These are phyloP conservation scores for Phytophthora foliorum DNA, from an alignment of 352 stramenopile species.

Conservation along the genomic window DNA sequence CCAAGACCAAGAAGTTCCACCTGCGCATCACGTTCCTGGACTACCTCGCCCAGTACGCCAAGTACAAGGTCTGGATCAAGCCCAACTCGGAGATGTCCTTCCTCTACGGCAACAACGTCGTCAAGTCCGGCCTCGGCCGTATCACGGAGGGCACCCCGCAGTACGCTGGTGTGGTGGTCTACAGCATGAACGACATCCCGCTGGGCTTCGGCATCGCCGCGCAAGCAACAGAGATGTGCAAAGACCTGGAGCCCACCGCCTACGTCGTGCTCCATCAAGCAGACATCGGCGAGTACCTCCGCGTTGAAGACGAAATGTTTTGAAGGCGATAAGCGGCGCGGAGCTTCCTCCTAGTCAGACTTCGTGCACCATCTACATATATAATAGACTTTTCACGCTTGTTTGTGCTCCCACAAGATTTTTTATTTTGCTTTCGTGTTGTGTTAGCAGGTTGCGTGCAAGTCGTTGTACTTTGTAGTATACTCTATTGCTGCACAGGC, in stretches of 20 bases:
- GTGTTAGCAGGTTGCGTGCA: slow-evolving; percentile 22
- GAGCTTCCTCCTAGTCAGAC: slow-evolving; percentile 17
- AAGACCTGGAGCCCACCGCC: slow-evolving; percentile 96
- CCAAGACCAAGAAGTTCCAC: slow-evolving; percentile 98
- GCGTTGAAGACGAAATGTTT: slow-evolving; percentile 98
- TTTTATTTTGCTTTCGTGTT: background rate
- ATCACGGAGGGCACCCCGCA: slow-evolving; percentile 99
- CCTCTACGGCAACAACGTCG: slow-evolving; percentile 99
- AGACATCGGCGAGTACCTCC: slow-evolving; percentile 99
- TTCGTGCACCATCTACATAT: slow-evolving; percentile 49
- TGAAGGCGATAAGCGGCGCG: slow-evolving; percentile 54
- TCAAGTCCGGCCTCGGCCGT: slow-evolving; percentile 97
- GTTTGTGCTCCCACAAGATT: slow-evolving; percentile 32
- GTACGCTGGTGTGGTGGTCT: slow-evolving; percentile 99
- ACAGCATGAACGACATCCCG: slow-evolving; percentile 98
- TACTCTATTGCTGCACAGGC: slow-evolving; percentile 39
- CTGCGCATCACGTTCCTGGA: slow-evolving; percentile 99
- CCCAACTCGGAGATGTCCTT: slow-evolving; percentile 99
- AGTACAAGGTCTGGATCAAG: slow-evolving; percentile 99
- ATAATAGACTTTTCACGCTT: slow-evolving; percentile 68
- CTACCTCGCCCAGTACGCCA: slow-evolving; percentile 98
- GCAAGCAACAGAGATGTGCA: slow-evolving; percentile 95
- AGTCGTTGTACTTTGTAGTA: slow-evolving; percentile 25
- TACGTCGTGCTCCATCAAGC: slow-evolving; percentile 99
- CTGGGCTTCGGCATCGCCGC: slow-evolving; percentile 98